Conservation (phyloP, 257 asterid genomes). For the Solanum megistacrolobum region DNA sequence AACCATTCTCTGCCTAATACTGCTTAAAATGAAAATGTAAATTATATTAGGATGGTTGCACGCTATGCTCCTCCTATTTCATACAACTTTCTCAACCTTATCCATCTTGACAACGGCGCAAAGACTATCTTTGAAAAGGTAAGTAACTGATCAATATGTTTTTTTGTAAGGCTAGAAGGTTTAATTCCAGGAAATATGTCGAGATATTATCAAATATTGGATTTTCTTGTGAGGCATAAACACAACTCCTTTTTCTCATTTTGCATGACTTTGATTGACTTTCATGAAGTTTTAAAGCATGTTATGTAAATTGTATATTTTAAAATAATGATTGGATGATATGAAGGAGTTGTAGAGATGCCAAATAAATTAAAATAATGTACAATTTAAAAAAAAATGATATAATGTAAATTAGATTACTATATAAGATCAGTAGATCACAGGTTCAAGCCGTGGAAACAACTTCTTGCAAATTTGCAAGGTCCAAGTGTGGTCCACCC, state of each 20-base stretch:
- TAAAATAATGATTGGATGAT: not conserved
- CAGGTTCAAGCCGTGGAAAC: not conserved
- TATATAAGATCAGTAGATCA: not conserved
- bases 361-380: not conserved
- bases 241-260: not conserved
- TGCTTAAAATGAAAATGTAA: not conserved
- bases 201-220: not conserved
- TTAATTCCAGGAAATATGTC: not conserved
- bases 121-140: slow-evolving; percentile 72
- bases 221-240: not conserved
- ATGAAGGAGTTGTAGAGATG: not conserved
- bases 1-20: not conserved
- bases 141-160: not conserved
- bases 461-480: not conserved
- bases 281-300: not conserved
- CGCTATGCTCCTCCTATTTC: slow-evolving; percentile 81
- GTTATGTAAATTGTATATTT: not conserved
- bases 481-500: not conserved
- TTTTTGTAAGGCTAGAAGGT: not conserved
- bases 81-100: slow-evolving; percentile 79
- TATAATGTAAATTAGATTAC: not conserved
- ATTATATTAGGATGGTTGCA: slow-evolving; percentile 57
- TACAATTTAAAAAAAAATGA: not conserved
- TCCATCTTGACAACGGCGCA: slow-evolving; percentile 34
- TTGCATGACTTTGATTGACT: not conserved